Evolutionary conservation across 2,329 filamentous ascomycete species (phyloP), one percentile per base, ranked within the genome.

Genomic region (Aureobasidium melanogenum): DNA sequence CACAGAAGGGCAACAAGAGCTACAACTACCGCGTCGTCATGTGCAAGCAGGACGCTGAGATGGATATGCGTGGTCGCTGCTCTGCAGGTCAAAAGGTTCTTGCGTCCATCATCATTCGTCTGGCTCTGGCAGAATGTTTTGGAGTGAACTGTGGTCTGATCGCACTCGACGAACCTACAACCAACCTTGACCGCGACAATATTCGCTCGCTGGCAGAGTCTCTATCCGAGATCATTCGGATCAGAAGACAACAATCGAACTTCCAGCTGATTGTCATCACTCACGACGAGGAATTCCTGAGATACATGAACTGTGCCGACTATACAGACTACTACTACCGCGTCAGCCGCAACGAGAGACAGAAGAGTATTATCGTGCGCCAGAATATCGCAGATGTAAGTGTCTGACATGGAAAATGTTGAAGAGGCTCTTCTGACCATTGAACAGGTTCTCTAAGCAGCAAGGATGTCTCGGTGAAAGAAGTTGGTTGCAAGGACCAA

Each of bases 261-360:
- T 97, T 99, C 75, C 95, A 99, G 79, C 84, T 99, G 61, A 94
- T 99, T 70, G 90, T 99, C 70, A 99, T 99, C 73, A 99, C 94
- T 5, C 94, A 99, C 79, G 94, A 99, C 76, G 95, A 97, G 76
- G 91, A 96, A 70, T 99, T 99, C 69, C 72, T 99, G 70, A 83
- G 88, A 60, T 85, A 91, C 70, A 99, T 99, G 94, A 87, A 91
- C 67, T 96, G 91, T 73, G 87, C 86, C 26, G 93, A 99, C 67
- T 97, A 96, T 71, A 89, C 88, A 65, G 94, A 97, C 74, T 85
- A 87, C 66, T 99, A 97, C 73, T 97, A 89, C 76, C 85, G 91
- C 5, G 89, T 99, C 12, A 88, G 83, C 64, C 82, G 94, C 56
- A 88, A 96, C 70, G 85, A 88, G 67, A 84, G 83, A 68, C 92